Evolutionary conservation across 2,329 filamentous ascomycete genomes (phyloP).

Genomic region (Epicoccum sorghinum): DNA sequence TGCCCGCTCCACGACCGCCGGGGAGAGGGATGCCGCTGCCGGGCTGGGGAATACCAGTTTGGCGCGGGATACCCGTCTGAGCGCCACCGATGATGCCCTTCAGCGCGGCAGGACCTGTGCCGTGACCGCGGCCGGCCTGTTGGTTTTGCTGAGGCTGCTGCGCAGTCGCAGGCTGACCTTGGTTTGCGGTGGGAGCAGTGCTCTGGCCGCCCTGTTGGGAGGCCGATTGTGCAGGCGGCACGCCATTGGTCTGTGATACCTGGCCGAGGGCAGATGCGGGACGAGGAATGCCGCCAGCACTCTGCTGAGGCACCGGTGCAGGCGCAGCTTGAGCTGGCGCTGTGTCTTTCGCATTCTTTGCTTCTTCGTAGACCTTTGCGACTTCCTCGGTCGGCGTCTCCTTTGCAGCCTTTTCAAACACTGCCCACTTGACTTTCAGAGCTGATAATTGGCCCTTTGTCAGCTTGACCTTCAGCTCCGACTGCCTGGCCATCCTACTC

Average conservation of each 20-base stretch:
- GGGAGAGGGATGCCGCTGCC: conserved; percentile 39
- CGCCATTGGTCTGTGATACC: conserved; percentile 23
- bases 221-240: conserved; percentile 21
- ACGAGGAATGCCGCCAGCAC: conserved; percentile 7
- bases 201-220: conserved; percentile 21
- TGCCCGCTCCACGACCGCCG: conserved; percentile 32
- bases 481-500: conserved; percentile 63
- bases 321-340: conserved; percentile 21
- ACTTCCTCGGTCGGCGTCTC: conserved; percentile 86
- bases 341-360: conserved; percentile 66
- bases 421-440: conserved; percentile 73
- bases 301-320: conserved; percentile 12
- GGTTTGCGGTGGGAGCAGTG: conserved; percentile 23
- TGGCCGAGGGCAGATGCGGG: conserved; percentile 16
- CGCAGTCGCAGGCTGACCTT: conserved; percentile 12
- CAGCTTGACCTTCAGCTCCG: conserved; percentile 72
- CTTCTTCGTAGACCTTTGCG: conserved; percentile 83
- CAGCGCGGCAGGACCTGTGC: conserved; percentile 39
- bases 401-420: conserved; percentile 80
- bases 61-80: conserved; percentile 36
- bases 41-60: conserved; percentile 16
- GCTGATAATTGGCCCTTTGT: conserved; percentile 68
- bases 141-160: conserved; percentile 27
- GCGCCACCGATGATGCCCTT: conserved; percentile 31
- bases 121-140: conserved; percentile 29